These are phyloP conservation scores for Epichloe scottii DNA, from an alignment of 2,329 filamentous ascomycete species.

Conservation along the genomic window DNA sequence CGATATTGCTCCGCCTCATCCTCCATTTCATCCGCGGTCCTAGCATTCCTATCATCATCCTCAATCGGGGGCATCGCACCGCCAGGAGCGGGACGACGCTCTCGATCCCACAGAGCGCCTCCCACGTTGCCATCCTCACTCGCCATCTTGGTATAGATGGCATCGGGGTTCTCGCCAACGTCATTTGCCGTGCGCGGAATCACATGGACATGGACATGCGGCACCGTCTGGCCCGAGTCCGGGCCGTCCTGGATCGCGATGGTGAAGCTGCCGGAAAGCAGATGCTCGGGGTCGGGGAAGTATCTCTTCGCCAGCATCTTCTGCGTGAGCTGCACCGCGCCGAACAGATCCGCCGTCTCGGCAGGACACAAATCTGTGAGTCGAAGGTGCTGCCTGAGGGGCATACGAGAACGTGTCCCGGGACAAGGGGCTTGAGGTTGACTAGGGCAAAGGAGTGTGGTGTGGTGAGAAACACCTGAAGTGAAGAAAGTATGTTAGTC, in stretches of 20 bases:
- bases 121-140: slow-evolving; percentile 75
- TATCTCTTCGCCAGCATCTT: slow-evolving; percentile 54
- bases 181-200: slow-evolving; percentile 57
- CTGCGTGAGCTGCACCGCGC: slow-evolving; percentile 73
- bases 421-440: slow-evolving; percentile 88
- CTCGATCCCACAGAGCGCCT: slow-evolving; percentile 48
- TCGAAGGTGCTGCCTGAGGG: slow-evolving; percentile 53
- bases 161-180: slow-evolving; percentile 40
- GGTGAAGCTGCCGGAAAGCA: slow-evolving; percentile 61
- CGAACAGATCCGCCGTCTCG: slow-evolving; percentile 73
- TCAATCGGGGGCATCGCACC: slow-evolving; percentile 58
- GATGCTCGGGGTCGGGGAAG: slow-evolving; percentile 32
- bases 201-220: slow-evolving; percentile 87
- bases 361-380: slow-evolving; percentile 59
- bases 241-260: slow-evolving; percentile 89
- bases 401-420: slow-evolving; percentile 86
- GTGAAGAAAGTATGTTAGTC: neutral
- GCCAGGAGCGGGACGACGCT: slow-evolving; percentile 32
- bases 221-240: slow-evolving; percentile 85
- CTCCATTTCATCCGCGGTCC: slow-evolving; percentile 64
- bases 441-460: slow-evolving; percentile 75
- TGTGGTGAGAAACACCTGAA: slow-evolving; percentile 76
- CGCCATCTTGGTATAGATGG: slow-evolving; percentile 73
- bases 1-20: slow-evolving; percentile 61
- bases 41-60: slow-evolving; percentile 53